phyloP scores from a whole-genome alignment of 805 yeast genomes.

The Spencermartinsiella europaea region DNA sequence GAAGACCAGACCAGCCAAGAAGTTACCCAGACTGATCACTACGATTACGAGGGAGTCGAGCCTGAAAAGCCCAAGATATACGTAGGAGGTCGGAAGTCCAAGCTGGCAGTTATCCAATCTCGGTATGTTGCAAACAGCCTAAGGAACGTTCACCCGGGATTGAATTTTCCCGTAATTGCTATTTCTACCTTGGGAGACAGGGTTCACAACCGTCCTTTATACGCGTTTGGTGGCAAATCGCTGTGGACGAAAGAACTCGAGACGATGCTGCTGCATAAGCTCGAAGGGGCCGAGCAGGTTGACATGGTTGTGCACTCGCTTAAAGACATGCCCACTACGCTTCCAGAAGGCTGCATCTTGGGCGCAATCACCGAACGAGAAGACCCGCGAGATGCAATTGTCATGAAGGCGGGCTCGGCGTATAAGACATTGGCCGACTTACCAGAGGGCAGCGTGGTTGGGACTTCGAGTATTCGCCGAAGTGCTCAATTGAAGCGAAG shows the following conservation, averaged over 20 bases:
- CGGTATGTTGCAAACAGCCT: slow-evolving; percentile 64
- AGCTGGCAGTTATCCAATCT: slow-evolving; percentile 82
- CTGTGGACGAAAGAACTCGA: slow-evolving; percentile 96
- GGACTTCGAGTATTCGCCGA: slow-evolving; percentile 91
- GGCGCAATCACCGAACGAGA: slow-evolving; percentile 84
- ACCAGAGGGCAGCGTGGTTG: slow-evolving; percentile 82
- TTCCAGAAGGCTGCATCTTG: slow-evolving; percentile 84
- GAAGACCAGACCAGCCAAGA: background rate
- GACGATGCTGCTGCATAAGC: slow-evolving; percentile 54
- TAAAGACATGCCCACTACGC: slow-evolving; percentile 85
- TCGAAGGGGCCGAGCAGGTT: slow-evolving; percentile 58
- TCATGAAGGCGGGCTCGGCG: slow-evolving; percentile 62
- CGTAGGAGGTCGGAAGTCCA: slow-evolving; percentile 88
- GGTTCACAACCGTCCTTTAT: slow-evolving; percentile 76
- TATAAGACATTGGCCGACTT: slow-evolving; percentile 65
- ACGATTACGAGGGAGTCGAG: slow-evolving; percentile 15
- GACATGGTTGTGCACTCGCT: slow-evolving; percentile 91
- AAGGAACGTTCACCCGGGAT: slow-evolving; percentile 53
- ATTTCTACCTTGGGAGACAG: slow-evolving; percentile 87
- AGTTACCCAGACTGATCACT: slow-evolving; percentile 4
- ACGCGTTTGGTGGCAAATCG: slow-evolving; percentile 94
- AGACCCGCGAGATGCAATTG: slow-evolving; percentile 90
- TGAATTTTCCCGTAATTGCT: slow-evolving; percentile 71
- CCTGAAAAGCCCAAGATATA: slow-evolving; percentile 18
- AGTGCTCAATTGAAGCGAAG: slow-evolving; percentile 81